Percentiles rank a stretch among this genome's conserved stretches.
Conservation (phyloP, 768 basidiomycete genomes). For the Macrocybe gigantea region DNA sequence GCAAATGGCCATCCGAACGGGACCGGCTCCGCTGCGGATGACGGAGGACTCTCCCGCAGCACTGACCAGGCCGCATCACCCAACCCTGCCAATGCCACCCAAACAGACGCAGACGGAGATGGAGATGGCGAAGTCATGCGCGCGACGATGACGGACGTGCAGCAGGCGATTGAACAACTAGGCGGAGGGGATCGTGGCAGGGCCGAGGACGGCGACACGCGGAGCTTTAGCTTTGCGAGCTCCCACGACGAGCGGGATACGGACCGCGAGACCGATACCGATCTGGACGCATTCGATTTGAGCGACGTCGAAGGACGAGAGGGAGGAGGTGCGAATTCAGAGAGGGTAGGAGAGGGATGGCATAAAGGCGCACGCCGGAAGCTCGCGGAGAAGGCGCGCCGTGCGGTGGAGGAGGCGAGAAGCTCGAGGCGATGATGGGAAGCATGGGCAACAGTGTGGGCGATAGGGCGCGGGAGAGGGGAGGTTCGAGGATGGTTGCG, state of each 20-base stretch:
- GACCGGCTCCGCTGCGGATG: slow-evolving; percentile 9
- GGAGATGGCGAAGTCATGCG: slow-evolving; percentile 65
- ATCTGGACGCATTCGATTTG: slow-evolving; percentile 26
- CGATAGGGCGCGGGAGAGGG: slow-evolving; percentile 9
- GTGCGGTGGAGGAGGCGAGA: slow-evolving; percentile 55
- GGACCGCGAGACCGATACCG: slow-evolving; percentile 53
- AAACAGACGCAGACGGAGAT: slow-evolving; percentile 17
- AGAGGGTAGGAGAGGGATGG: slow-evolving; percentile 41
- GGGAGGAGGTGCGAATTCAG: slow-evolving; percentile 6
- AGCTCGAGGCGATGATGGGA: slow-evolving; percentile 35
- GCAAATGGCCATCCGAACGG: slow-evolving; percentile 8
- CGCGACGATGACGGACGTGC: slow-evolving; percentile 86
- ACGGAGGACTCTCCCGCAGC: too few species aligned
- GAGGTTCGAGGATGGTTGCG: slow-evolving; percentile 21
- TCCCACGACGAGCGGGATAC: slow-evolving; percentile 49
- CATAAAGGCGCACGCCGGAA: slow-evolving; percentile 60
- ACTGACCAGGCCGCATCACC: too few species aligned
- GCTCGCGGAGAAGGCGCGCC: slow-evolving; percentile 64
- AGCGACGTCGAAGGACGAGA: slow-evolving; percentile 41
- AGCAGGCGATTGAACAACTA: slow-evolving; percentile 86
- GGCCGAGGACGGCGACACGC: slow-evolving; percentile 29
- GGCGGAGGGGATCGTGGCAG: slow-evolving; percentile 33
- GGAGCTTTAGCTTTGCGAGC: slow-evolving; percentile 77
- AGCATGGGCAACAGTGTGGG: slow-evolving; percentile 7
- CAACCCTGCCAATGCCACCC: too few species aligned